Percentiles rank a stretch among this genome's conserved stretches.
phyloP scores from a whole-genome alignment of 2,329 filamentous ascomycete species.

The Sporothrix brunneoviolacea region DNA sequence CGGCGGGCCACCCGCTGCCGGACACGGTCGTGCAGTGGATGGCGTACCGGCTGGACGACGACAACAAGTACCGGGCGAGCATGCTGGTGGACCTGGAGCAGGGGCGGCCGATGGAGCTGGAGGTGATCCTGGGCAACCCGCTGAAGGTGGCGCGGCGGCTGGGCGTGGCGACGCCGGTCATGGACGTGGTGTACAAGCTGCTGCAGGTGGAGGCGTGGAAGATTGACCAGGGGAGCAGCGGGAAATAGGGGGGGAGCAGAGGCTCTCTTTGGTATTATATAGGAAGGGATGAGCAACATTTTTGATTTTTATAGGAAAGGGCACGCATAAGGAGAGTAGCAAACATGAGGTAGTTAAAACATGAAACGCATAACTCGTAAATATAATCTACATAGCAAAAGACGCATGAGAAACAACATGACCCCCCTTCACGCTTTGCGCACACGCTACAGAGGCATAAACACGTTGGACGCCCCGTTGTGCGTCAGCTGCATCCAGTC shows the following conservation, averaged over 20 bases:
- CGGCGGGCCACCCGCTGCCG: conserved; percentile 24
- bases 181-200: conserved; percentile 14
- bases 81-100: conserved; percentile 28
- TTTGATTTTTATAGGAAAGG: no score
- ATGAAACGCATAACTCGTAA: background rate
- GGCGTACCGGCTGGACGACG: conserved; percentile 24
- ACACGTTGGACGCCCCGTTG: background rate
- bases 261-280: no score
- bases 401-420: no score
- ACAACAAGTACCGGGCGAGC: conserved; percentile 24
- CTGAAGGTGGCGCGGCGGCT: conserved; percentile 20
- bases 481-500: conserved; percentile 18
- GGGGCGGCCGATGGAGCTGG: conserved; percentile 25
- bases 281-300: no score
- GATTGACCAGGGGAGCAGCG: background rate
- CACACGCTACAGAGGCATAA: conserved; percentile 11
- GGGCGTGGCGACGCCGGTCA: conserved; percentile 10
- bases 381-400: background rate
- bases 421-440: no score
- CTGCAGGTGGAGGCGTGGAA: conserved; percentile 17
- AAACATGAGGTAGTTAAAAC: background rate
- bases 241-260: background rate
- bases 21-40: conserved; percentile 24
- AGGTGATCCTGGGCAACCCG: conserved; percentile 29
- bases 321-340: background rate